These are phyloP conservation scores for Lecanicillium sp. DNA, from an alignment of 2,329 filamentous ascomycete genomes.

Conservation along the genomic window DNA sequence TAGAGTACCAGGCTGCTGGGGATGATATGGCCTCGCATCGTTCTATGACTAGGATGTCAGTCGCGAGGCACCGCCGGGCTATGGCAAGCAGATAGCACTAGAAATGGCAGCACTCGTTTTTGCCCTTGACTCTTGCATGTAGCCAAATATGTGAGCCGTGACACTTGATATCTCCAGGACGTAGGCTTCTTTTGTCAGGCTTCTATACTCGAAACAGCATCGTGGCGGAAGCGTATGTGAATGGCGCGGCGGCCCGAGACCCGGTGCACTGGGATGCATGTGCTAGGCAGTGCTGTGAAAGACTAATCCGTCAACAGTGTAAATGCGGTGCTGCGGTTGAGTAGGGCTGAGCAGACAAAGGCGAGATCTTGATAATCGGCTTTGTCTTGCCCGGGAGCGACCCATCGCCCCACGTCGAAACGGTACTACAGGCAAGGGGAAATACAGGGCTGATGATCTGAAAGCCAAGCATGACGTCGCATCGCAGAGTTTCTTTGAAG, in stretches of 20 bases:
- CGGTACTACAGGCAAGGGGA: not conserved
- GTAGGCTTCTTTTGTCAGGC: no score
- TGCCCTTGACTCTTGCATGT: not conserved
- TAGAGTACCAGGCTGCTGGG: not conserved
- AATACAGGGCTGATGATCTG: not conserved
- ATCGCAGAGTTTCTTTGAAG: not conserved
- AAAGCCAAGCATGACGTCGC: not conserved
- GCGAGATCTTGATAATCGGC: not conserved
- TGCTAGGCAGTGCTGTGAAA: no score
- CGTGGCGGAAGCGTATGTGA: no score
- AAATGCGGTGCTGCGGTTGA: no score
- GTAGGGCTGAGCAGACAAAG: no score
- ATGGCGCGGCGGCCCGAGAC: no score
- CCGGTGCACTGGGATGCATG: no score
- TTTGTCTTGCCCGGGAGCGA: not conserved
- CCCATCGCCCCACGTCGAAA: not conserved
- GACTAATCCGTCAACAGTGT: no score
- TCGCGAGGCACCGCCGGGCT: not conserved
- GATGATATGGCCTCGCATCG: not conserved
- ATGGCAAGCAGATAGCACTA: not conserved
- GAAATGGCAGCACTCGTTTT: slow-evolving; percentile 1
- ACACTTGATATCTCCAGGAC: not conserved
- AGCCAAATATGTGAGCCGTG: not conserved
- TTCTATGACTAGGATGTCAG: not conserved
- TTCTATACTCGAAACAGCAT: no score